A percentile compares a stretch with the other conserved stretches of the same genome.
Evolutionary conservation across 2,329 filamentous ascomycete species (phyloP).

Genomic region (Torrubiella hemipterigena): DNA sequence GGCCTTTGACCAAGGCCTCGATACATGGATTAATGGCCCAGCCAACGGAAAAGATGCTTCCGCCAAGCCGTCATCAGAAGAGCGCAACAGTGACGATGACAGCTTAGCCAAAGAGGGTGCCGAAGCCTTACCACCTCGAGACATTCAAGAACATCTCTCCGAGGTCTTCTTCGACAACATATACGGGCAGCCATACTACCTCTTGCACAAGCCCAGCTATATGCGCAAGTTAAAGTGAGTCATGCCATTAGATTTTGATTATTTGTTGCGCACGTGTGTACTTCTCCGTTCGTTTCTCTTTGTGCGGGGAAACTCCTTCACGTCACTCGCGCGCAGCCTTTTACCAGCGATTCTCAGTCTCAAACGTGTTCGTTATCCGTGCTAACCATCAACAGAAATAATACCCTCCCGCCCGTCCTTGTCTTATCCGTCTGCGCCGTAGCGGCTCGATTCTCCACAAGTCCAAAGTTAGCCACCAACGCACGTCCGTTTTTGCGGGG

Average conservation of each 20-base stretch:
- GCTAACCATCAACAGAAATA: slow-evolving; percentile 14
- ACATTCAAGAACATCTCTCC: slow-evolving; percentile 84
- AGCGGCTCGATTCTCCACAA: slow-evolving; percentile 86
- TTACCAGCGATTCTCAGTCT: background rate
- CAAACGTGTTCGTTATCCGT: background rate
- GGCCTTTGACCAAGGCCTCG: slow-evolving; percentile 72
- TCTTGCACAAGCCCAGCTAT: slow-evolving; percentile 94
- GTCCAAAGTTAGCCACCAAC: slow-evolving; percentile 64
- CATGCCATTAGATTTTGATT: background rate
- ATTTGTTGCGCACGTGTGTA: too few species aligned
- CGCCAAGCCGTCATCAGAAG: too few species aligned
- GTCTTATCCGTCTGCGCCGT: slow-evolving; percentile 91
- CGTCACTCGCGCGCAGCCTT: slow-evolving; percentile 4
- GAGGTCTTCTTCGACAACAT: slow-evolving; percentile 94
- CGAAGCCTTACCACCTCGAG: slow-evolving; percentile 70
- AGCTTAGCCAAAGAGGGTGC: slow-evolving; percentile 70
- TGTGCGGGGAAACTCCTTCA: too few species aligned
- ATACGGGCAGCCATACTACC: slow-evolving; percentile 88
- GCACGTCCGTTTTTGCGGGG: slow-evolving; percentile 72
- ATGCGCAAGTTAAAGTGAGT: slow-evolving; percentile 71
- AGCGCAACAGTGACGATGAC: too few species aligned
- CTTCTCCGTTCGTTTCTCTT: too few species aligned
- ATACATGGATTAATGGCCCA: slow-evolving; percentile 62
- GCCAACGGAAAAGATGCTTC: slow-evolving; percentile 36
- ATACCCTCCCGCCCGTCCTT: slow-evolving; percentile 73